These are phyloP conservation scores for Monosporascus cannonballus DNA, from an alignment of 2,329 filamentous ascomycete species.

Conservation along the genomic window DNA sequence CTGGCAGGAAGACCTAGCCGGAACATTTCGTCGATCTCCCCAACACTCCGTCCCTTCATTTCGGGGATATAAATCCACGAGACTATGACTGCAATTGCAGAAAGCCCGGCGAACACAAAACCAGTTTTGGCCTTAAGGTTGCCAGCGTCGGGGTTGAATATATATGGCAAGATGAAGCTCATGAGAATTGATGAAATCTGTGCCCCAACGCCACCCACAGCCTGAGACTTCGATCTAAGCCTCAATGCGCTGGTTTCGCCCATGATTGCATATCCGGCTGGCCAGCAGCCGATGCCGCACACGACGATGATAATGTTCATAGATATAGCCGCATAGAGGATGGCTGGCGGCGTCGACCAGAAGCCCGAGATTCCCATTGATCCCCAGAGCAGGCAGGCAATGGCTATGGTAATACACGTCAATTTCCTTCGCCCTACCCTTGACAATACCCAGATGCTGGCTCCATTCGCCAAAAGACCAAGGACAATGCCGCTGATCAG, in stretches of 20 bases:
- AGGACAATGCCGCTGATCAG: slow-evolving; percentile 38
- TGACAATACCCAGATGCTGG: slow-evolving; percentile 37
- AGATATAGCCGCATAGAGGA: slow-evolving; percentile 32
- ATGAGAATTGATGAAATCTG: slow-evolving; percentile 22
- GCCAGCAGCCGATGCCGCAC: slow-evolving; percentile 6
- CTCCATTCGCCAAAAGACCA: slow-evolving; percentile 37
- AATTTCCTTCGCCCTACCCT: slow-evolving; percentile 33
- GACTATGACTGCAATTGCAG: slow-evolving; percentile 26
- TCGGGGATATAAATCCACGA: slow-evolving; percentile 45
- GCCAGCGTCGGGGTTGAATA: slow-evolving; percentile 36
- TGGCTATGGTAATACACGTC: slow-evolving; percentile 27
- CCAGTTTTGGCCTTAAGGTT: slow-evolving; percentile 36
- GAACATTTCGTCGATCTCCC: slow-evolving; percentile 41
- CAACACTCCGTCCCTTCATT: slow-evolving; percentile 41
- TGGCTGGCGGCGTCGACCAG: slow-evolving; percentile 31
- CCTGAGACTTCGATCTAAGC: slow-evolving; percentile 31
- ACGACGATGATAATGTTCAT: slow-evolving; percentile 35
- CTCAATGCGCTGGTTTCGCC: slow-evolving; percentile 28
- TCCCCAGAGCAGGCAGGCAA: slow-evolving; percentile 33
- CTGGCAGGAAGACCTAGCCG: slow-evolving; percentile 21
- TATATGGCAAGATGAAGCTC: slow-evolving; percentile 42
- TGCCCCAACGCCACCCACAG: slow-evolving; percentile 19
- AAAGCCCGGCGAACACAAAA: slow-evolving; percentile 32
- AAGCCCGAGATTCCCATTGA: slow-evolving; percentile 42
- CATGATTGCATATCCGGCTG: slow-evolving; percentile 29